Conservation (phyloP, 2,329 filamentous ascomycete species). For the Aspergillus sp. region DNA sequence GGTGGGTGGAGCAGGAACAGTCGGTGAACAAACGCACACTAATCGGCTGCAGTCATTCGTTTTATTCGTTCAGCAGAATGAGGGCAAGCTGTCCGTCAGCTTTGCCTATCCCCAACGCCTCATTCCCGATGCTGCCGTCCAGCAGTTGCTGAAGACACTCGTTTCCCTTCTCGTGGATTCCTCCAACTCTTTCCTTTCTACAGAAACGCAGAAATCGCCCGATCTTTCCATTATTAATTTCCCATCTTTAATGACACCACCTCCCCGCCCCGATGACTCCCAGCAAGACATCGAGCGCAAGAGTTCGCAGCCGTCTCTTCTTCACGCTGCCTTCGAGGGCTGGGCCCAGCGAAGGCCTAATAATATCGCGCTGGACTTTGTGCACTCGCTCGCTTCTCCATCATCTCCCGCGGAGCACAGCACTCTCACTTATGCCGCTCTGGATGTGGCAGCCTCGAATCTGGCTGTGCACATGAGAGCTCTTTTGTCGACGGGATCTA, state of each 20-base stretch:
- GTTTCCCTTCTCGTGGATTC: conserved; percentile 10
- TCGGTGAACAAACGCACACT: neutral
- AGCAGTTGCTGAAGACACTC: conserved; percentile 15
- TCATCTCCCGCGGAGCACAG: conserved; percentile 14
- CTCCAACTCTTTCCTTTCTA: conserved; percentile 3
- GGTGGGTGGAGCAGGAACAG: conserved; percentile 7
- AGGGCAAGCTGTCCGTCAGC: conserved; percentile 5
- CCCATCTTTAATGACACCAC: conserved; percentile 19
- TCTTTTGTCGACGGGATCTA: conserved; percentile 3
- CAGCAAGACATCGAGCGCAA: neutral
- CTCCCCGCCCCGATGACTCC: conserved; percentile 4
- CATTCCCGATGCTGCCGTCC: conserved; percentile 14
- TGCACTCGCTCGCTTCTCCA: conserved; percentile 17
- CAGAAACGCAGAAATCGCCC: conserved; percentile 3
- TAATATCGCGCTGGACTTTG: conserved; percentile 22
- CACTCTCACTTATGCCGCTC: conserved; percentile 19
- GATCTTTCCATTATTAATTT: conserved; percentile 21
- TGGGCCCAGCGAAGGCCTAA: conserved; percentile 17
- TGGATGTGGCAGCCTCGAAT: conserved; percentile 17
- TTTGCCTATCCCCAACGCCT: conserved; percentile 13
- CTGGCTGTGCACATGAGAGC: conserved; percentile 15
- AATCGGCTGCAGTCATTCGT: conserved; percentile 11
- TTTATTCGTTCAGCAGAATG: conserved; percentile 6
- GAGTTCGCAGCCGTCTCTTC: conserved; percentile 9
- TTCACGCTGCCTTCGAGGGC: conserved; percentile 22